Base-by-base conservation (phyloP, 495 filamentous ascomycete species). In the Penicillium alfredii region DNA sequence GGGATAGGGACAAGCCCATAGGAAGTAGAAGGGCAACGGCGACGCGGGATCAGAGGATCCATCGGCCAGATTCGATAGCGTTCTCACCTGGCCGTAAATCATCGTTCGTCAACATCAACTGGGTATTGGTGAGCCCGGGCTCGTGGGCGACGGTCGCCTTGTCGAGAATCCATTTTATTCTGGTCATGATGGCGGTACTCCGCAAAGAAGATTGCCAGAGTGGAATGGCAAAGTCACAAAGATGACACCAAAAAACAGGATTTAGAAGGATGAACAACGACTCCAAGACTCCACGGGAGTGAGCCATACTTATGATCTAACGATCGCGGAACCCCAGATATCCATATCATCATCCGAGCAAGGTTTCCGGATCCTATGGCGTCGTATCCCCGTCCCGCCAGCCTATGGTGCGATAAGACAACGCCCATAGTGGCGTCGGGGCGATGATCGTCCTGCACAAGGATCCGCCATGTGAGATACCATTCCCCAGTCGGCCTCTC, bases 31-130 rank as follows among this genome's bases (percentile, higher is more conserved):
- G 42, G 17, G 18, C 26, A 35, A 4, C 16, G 28, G 25, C 24
- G 17, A 30, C 30, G 6, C 18, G 28, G 10, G 21, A 41, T 27
- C 18, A 19, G n/a, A 24, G 18, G 14, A n/a, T 8, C 9, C 14
- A 17, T 24, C 10, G 27, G 31, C 35, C n/a, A n/a, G n/a, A n/a
- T 33, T 24, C 15, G n/a, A 36, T 8, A 16, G 16, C 13, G 11
- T n/a, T 48, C 67, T 51, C 61, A 81, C 77, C 78, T 58, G 89
- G 89, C 55, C 86, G 88, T 45, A 96, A 70, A 60, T 96, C 89
- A 62, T 83, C 61, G 58, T 96, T 96, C 38, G 78, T 84, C 58
- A 96, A 73, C 86, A 96, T 90, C 53, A 94, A 65, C 68, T 96
- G 84, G 18, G 84, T 73, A 47, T 77, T 86, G 26, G 79, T 84